These are phyloP conservation scores for Pisolithus orientalis DNA, from an alignment of 768 basidiomycete genomes.

Conservation along the genomic window DNA sequence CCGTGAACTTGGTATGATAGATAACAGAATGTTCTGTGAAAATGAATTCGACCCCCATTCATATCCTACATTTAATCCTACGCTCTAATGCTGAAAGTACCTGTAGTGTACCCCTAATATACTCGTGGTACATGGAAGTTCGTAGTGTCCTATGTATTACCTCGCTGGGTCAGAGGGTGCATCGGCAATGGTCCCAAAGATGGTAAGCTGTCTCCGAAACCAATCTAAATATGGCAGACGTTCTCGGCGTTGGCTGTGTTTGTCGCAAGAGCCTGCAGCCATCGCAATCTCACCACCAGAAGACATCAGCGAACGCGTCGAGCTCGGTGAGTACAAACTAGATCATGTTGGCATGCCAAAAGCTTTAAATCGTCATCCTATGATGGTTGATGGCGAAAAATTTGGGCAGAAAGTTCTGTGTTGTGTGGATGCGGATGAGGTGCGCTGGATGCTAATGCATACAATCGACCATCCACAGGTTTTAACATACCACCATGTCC, in stretches of 20 bases:
- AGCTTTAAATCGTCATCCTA: constrained; percentile 15
- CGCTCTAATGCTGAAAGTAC: not conserved
- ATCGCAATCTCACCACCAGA: constrained; percentile 13
- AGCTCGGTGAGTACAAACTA: constrained; percentile 58
- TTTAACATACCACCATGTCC: constrained; percentile 47
- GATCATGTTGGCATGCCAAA: constrained; percentile 15
- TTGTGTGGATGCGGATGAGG: constrained; percentile 50
- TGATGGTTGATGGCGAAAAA: constrained; percentile 11
- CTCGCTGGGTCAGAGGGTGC: no score
- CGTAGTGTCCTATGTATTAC: no score
- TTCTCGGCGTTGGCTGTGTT: constrained; percentile 22
- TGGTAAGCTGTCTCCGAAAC: no score
- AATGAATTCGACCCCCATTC: not conserved
- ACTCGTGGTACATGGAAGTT: no score
- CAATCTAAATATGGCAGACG: no score
- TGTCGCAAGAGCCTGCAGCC: constrained; percentile 11
- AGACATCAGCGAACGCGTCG: constrained; percentile 52
- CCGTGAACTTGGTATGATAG: constrained; percentile 3
- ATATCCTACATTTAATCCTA: not conserved
- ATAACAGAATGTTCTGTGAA: no score
- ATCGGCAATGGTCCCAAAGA: no score
- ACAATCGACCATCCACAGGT: constrained; percentile 11
- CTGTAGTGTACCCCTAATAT: no score
- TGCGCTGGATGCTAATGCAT: constrained; percentile 39
- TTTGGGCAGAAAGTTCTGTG: constrained; percentile 23